Base-by-base conservation (phyloP, 2,329 filamentous ascomycete species). In the Raffaelea arxii region DNA sequence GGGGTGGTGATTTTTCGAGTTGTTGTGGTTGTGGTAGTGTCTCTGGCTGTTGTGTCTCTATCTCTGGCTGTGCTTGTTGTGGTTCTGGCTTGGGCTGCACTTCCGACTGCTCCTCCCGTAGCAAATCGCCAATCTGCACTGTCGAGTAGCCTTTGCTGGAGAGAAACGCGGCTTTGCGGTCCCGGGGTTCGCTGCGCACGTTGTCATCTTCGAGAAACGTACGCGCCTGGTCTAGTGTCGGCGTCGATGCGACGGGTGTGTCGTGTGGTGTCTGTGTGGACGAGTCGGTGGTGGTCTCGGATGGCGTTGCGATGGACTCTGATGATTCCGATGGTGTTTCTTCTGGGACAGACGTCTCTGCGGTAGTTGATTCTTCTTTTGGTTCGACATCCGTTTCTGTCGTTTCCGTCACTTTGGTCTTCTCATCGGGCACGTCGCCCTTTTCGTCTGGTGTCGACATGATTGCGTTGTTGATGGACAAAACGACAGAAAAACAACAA, bases 151-250 rank as follows among this genome's bases (percentile, higher is more conserved):
- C 86, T 62, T 96, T 96, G 43, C 77, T 78, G 57, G 81, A 74
- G 2, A 96, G 67, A 55, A 95, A 95, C 7, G 77, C 75, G 19
- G 76, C 69, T 67, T 94, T 94, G 63, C 80, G 82, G 47, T 86
- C 82, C 39, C 73, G 71, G 0, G 83, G 71, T 27, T 83, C 79
- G 62, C 82, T 68, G 49, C 75, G 78, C 48, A 95, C 85, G 19
- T 74, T 71, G 7, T 85, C 79, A 50, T 94, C 83, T 43, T 85
- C 70, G 4, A 96, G 74, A 59, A 95, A 96, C 45, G 72, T 77
- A 38, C 75, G 73, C 24, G 89, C 88, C 58, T 88, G 78, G 16
- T 87, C 78, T 30, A 86, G 46, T 24, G 57, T 60, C 6, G 49
- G 48, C 1, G 45, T 24, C 6, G 41, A 3, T 22, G 40, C 16